Evolutionary conservation across 495 filamentous ascomycete genomes (phyloP), one percentile per base, ranked within the genome.

Genomic region (Xylaria nigripes): DNA sequence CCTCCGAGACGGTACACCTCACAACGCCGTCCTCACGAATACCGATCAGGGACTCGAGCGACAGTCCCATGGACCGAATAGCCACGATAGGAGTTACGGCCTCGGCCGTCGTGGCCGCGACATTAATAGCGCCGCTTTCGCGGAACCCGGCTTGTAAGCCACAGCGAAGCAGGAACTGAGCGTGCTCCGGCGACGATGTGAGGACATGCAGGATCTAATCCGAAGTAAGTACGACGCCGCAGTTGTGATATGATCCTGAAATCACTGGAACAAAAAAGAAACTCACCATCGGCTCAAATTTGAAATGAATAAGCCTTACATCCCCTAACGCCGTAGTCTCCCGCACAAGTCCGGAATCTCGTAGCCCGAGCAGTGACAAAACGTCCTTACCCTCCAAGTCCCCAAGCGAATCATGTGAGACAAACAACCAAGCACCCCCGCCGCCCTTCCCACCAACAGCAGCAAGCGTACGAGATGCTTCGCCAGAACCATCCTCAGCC

Each of bases 211-310:
- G 79, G 59, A 96, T 95, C 90, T 95, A 57, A 10, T 24, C 12
- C 46, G 6, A 42, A 9, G 42, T 46, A 40, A 16, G 24, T 16
- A 40, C 6, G 25, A 19, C 10, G 18, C 30, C 21, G 13, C 23
- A 19, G 13, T 8, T 22, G 24, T n/a, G 23, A 41, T 18, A 22
- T n/a, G 10, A 30, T 18, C 3, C 45, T n/a, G n/a, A n/a, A n/a
- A 24, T 32, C 25, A 4, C 25, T 0, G 6, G 3, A 19, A 15
- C 7, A 13, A 25, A 38, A 6, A 27, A 8, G 10, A 2, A 29
- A 43, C 81, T 56, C 77, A 93, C 91, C 89, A 97, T 87, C 29
- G 92, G 87, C 65, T 96, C 91, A 63, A 92, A 96, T 67, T 93
- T 91, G 73, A 96, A 87, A 65, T 89, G 89, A 38, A 95, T 81